Conservation (phyloP, 2,329 filamentous ascomycete species). For the Purpureocillium lavendulum region DNA sequence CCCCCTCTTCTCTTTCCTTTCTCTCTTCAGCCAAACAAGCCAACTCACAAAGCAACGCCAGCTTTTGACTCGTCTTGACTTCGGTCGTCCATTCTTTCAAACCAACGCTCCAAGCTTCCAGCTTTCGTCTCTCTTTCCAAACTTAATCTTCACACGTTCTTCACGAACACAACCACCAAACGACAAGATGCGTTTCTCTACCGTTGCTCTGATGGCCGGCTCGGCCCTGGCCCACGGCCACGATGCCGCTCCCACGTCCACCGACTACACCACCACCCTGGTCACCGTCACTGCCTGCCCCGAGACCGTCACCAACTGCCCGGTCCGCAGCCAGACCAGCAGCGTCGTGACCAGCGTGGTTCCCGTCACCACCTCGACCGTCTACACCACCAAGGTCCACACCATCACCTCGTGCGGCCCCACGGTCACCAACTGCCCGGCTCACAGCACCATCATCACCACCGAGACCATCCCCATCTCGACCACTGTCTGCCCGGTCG, state of each 20-base stretch:
- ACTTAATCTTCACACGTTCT: constrained; percentile 19
- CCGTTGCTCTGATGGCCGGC: constrained; percentile 36
- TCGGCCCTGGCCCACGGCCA: constrained; percentile 15
- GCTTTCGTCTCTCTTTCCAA: constrained; percentile 20
- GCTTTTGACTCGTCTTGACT: constrained; percentile 38
- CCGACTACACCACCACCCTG: constrained; percentile 49
- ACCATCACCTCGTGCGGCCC: constrained; percentile 55
- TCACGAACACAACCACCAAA: constrained; percentile 18
- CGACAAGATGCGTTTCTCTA: constrained; percentile 54
- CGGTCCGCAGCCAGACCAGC: constrained; percentile 30
- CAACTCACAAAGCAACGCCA: constrained; percentile 18
- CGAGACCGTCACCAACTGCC: constrained; percentile 54
- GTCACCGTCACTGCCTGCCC: constrained; percentile 55
- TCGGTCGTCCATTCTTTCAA: constrained; percentile 51
- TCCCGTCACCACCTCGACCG: constrained; percentile 40
- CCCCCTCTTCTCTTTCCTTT: constrained; percentile 17
- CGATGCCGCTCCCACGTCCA: constrained; percentile 18
- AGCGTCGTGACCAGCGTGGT: constrained; percentile 27
- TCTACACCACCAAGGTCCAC: constrained; percentile 50
- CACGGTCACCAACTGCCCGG: constrained; percentile 55
- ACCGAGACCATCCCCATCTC: constrained; percentile 29
- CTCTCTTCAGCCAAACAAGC: constrained; percentile 35
- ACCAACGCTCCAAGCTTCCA: constrained; percentile 20
- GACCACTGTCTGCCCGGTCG: constrained; percentile 24
- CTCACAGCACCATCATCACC: constrained; percentile 24